Conservation (phyloP, 1,139 yeast genomes). For the Kluyveromyces sp. region DNA sequence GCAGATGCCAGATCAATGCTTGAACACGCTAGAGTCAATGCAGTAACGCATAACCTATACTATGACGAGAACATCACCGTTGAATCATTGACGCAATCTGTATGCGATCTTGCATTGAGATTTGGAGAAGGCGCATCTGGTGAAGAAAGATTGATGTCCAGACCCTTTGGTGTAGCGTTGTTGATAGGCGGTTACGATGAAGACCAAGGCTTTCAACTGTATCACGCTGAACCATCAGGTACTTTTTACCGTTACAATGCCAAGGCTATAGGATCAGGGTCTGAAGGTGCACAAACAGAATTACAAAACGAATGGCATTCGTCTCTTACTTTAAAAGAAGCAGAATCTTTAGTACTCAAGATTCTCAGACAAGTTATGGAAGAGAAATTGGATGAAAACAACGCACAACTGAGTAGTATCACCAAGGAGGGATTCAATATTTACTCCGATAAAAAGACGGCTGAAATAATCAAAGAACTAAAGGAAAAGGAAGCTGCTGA, state of each 20-base stretch:
- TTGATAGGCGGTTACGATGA: slow-evolving; percentile 91
- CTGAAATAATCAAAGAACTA: slow-evolving; percentile 66
- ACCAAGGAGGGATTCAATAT: slow-evolving; percentile 86
- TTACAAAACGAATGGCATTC: slow-evolving; percentile 95
- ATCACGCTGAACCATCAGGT: slow-evolving; percentile 99
- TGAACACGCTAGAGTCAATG: slow-evolving; percentile 93
- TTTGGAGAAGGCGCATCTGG: slow-evolving; percentile 99
- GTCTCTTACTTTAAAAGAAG: slow-evolving; percentile 87
- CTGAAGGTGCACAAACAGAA: slow-evolving; percentile 98
- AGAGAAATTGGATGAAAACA: slow-evolving; percentile 91
- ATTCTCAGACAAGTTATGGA: slow-evolving; percentile 98
- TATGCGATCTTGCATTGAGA: slow-evolving; percentile 92
- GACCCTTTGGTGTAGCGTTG: slow-evolving; percentile 98
- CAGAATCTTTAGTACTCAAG: slow-evolving; percentile 83
- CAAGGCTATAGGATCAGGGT: slow-evolving; percentile 97
- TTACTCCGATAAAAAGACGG: slow-evolving; percentile 78
- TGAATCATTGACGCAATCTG: slow-evolving; percentile 91
- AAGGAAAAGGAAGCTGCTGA: slow-evolving; percentile 63
- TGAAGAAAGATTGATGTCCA: slow-evolving; percentile 92
- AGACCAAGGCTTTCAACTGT: slow-evolving; percentile 91
- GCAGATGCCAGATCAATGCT: slow-evolving; percentile 99
- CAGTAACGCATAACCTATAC: slow-evolving; percentile 81
- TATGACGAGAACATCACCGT: slow-evolving; percentile 91
- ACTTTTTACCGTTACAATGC: slow-evolving; percentile 97
- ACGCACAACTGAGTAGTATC: slow-evolving; percentile 92